Evolutionary conservation across 1,284 basidiomycete species (phyloP).

Genomic region (Erythrobasidium hasegawianum): DNA sequence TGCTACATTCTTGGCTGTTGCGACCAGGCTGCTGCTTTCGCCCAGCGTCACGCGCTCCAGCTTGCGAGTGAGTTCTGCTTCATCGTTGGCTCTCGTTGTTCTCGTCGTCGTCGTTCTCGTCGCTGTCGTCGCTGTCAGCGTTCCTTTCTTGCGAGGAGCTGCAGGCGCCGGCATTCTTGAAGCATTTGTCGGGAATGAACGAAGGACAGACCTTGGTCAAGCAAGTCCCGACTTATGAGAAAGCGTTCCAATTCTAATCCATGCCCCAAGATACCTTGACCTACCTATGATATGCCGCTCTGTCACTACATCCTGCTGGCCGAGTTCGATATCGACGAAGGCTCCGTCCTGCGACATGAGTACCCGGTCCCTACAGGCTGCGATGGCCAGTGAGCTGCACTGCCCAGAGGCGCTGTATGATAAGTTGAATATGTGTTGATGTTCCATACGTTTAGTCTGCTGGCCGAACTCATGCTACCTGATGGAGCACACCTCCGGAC

Average conservation of each 20-base stretch:
- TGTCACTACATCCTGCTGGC: slow-evolving; percentile 81
- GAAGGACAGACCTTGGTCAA: background rate
- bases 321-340: slow-evolving; percentile 91
- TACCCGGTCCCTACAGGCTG: slow-evolving; percentile 29
- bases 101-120: slow-evolving; percentile 11
- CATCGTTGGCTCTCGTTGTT: background rate
- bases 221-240: too few relatives aligned
- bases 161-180: slow-evolving; percentile 23
- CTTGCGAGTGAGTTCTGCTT: slow-evolving; percentile 12
- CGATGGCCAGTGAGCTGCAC: slow-evolving; percentile 26
- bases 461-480: slow-evolving; percentile 96
- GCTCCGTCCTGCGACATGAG: slow-evolving; percentile 84
- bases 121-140: slow-evolving; percentile 7
- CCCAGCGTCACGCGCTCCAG: slow-evolving; percentile 9
- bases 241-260: too few relatives aligned
- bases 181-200: background rate
- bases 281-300: too few relatives aligned
- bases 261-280: too few relatives aligned
- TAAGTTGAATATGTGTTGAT: background rate
- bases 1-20: slow-evolving; percentile 7
- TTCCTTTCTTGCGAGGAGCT: slow-evolving; percentile 32
- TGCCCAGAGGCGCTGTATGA: background rate
- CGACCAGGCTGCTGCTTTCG: slow-evolving; percentile 11
- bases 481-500: slow-evolving; percentile 91
- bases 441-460: slow-evolving; percentile 63